Conservation (phyloP, 2,329 filamentous ascomycete species). For the Chaetothyriales sp. region DNA sequence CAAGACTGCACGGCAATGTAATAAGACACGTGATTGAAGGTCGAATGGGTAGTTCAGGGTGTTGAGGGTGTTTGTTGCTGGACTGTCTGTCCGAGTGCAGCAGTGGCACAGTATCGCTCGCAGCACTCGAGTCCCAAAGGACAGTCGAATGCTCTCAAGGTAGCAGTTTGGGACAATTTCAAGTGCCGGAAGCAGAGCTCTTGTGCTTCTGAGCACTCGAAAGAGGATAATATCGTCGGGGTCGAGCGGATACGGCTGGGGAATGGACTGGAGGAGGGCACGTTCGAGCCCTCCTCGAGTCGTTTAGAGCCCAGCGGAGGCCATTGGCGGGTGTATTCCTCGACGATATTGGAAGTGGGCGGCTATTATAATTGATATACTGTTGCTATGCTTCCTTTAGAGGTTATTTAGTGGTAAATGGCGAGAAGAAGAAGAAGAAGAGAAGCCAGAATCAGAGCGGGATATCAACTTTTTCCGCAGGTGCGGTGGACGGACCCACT, state of each 20-base stretch:
- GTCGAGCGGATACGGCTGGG: constrained; percentile 55
- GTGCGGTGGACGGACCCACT: background rate
- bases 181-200: constrained; percentile 34
- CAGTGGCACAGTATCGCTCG: constrained; percentile 9
- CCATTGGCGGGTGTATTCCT: constrained; percentile 52
- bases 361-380: background rate
- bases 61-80: constrained; percentile 5
- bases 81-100: constrained; percentile 2
- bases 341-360: constrained; percentile 46
- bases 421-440: constrained; percentile 14
- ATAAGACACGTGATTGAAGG: background rate
- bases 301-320: constrained; percentile 85
- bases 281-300: constrained; percentile 51
- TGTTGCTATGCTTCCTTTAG: constrained; percentile 6
- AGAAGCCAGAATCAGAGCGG: constrained; percentile 5
- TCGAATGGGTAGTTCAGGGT: constrained; percentile 1
- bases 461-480: constrained; percentile 4
- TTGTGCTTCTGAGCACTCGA: constrained; percentile 23
- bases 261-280: constrained; percentile 50
- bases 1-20: background rate
- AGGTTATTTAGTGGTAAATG: constrained; percentile 13
- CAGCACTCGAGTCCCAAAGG: constrained; percentile 16
- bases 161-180: constrained; percentile 44
- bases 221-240: constrained; percentile 43
- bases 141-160: constrained; percentile 22